These are phyloP conservation scores for Xerocomellus chrysenteron DNA, from an alignment of 768 basidiomycete species.

Conservation along the genomic window DNA sequence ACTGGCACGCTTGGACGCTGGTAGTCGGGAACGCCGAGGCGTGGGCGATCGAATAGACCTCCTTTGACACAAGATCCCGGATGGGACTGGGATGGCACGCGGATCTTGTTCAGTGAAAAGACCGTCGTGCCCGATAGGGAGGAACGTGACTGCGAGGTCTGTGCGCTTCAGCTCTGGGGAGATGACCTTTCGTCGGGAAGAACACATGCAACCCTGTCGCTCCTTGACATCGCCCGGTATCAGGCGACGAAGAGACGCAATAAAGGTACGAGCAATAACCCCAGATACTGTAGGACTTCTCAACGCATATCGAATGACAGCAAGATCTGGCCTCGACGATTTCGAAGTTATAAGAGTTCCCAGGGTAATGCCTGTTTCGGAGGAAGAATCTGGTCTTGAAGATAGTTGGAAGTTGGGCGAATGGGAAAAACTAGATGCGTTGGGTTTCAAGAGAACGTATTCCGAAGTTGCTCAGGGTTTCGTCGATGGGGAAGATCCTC, in stretches of 20 bases:
- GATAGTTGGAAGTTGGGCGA: slow-evolving; percentile 6
- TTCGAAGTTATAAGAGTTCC: slow-evolving; percentile 27
- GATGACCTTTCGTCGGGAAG: background rate
- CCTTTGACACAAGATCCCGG: slow-evolving; percentile 14
- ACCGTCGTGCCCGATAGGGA: background rate
- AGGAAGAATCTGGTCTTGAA: slow-evolving; percentile 2
- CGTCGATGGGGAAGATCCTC: background rate
- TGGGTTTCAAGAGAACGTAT: slow-evolving; percentile 17
- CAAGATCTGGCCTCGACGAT: slow-evolving; percentile 6
- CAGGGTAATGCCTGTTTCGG: slow-evolving; percentile 16
- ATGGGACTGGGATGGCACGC: slow-evolving; percentile 27
- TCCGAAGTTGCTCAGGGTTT: slow-evolving; percentile 22
- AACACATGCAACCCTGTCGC: background rate
- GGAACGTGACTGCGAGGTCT: background rate
- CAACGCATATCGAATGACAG: slow-evolving; percentile 4
- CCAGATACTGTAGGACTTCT: background rate
- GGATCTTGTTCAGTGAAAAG: slow-evolving; percentile 3
- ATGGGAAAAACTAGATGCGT: slow-evolving; percentile 27
- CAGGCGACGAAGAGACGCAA: background rate
- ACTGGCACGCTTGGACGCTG: background rate
- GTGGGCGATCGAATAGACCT: slow-evolving; percentile 10
- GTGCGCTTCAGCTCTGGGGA: background rate
- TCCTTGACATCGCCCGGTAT: slow-evolving; percentile 9
- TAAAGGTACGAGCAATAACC: slow-evolving; percentile 12
- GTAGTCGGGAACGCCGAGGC: slow-evolving; percentile 18